These are phyloP conservation scores for Clausena lansium DNA, from an alignment of 345 rosid species.

Conservation along the genomic window DNA sequence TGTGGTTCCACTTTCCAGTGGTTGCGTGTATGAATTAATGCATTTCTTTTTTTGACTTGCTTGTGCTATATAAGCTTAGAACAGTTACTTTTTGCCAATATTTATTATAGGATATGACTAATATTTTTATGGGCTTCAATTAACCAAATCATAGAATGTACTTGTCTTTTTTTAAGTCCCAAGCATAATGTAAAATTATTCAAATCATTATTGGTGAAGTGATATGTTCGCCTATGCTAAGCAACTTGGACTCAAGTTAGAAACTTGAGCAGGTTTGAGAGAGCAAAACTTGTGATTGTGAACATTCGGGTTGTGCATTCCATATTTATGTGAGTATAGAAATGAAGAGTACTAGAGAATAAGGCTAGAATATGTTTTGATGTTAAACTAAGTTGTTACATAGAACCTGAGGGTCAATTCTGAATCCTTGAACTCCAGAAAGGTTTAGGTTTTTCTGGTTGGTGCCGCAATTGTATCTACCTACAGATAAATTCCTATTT, in stretches of 20 bases:
- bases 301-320: background rate
- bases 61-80: background rate
- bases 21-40: background rate
- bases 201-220: background rate
- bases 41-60: background rate
- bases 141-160: background rate
- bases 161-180: background rate
- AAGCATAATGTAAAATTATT: background rate
- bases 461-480: background rate
- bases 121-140: background rate
- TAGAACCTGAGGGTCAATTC: background rate
- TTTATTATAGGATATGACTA: background rate
- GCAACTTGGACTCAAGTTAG: background rate
- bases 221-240: background rate
- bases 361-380: background rate
- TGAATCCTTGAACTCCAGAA: background rate
- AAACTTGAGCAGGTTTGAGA: background rate
- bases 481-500: conserved; percentile 3
- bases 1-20: background rate
- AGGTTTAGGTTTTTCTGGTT: background rate
- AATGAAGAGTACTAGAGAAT: background rate
- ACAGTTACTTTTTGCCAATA: background rate
- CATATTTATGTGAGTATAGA: background rate
- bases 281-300: background rate
- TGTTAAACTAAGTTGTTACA: conserved; percentile 3